Evolutionary conservation across 805 yeast genomes (phyloP).

Genomic region (Yamadazyma insecticola): DNA sequence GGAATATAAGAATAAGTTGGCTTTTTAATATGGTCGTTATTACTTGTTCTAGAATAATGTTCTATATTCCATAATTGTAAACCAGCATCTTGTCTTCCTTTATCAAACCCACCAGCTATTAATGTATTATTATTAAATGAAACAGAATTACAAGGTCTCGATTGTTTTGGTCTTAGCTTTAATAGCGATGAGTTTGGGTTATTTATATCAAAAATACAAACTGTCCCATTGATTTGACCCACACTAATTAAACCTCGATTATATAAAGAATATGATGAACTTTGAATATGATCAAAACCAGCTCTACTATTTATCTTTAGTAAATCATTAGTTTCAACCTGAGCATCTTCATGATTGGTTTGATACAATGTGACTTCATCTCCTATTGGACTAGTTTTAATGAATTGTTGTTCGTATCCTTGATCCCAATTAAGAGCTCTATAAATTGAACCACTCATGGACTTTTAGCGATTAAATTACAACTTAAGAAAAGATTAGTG

Average conservation of each 20-base stretch:
- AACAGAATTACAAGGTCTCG: slow-evolving; percentile 70
- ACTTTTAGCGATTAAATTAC: background rate
- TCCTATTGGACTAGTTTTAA: slow-evolving; percentile 72
- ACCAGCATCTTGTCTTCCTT: slow-evolving; percentile 70
- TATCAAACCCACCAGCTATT: slow-evolving; percentile 75
- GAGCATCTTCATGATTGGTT: slow-evolving; percentile 42
- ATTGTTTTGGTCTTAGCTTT: slow-evolving; percentile 55
- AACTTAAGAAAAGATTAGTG: no score
- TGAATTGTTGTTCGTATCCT: slow-evolving; percentile 52
- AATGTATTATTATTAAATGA: slow-evolving; percentile 63
- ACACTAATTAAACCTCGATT: slow-evolving; percentile 61
- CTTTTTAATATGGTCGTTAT: slow-evolving; percentile 46
- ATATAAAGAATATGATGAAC: slow-evolving; percentile 56
- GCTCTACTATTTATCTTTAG: slow-evolving; percentile 47
- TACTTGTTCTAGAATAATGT: slow-evolving; percentile 46
- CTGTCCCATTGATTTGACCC: slow-evolving; percentile 69
- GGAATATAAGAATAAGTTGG: slow-evolving; percentile 57
- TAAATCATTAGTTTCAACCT: slow-evolving; percentile 48
- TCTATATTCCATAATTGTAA: slow-evolving; percentile 77
- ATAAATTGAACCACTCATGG: slow-evolving; percentile 57
- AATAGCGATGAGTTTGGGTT: slow-evolving; percentile 30
- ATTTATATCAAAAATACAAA: slow-evolving; percentile 58
- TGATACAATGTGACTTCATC: slow-evolving; percentile 72
- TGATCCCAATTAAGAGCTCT: slow-evolving; percentile 58
- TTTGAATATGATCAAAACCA: slow-evolving; percentile 66